Evolutionary conservation across 83 land plant genomes (phyloP), one percentile per base, ranked within the genome.

Genomic region (Larix sibirica): DNA sequence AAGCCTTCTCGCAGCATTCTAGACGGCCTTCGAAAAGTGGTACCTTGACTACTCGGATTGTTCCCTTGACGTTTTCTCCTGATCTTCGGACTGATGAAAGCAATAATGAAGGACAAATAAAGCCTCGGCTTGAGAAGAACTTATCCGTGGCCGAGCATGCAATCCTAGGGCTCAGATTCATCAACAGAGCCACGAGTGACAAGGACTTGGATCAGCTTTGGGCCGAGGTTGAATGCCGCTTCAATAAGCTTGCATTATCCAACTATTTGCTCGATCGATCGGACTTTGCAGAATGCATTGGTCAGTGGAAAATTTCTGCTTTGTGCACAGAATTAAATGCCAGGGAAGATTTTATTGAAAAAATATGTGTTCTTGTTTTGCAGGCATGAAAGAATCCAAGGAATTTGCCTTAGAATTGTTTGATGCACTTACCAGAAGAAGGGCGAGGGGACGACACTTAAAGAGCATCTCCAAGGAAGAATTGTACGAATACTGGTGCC

Each of bases 301-400:
- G 99, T 97, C 60, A 1, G 60, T 80, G 1, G 1, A 50, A 54
- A 3, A 64, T 6, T 50, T 75, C 70, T 44, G 18, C 62, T 80
- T 38, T 3, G 44, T 68, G 24, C 24, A 1, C 67, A 23, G 13
- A 14, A 59, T 3, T 23, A 17, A 36, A 68, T n/a, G 20, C 7
- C 26, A 16, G 36, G 64, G 38, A 6, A 8, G 9, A 60, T 70
- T 5, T n/a, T 58, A 26, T n/a, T 50, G 36, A 6, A 61, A 3
- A 21, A 50, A 24, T 36, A 2, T 23, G 21, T 82, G 61, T 17
- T 59, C 44, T 18, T 24, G 26, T 38, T 44, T 47, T 85, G 59
- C 79, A 97, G 99, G 98, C n/a, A 97, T 97, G 99, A 89, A 84
- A 78, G 99, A 97, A 40, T 96, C 99, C 14, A 91, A 95, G 81